Percentiles rank a stretch among this genome's conserved stretches.
Evolutionary conservation across 2,329 filamentous ascomycete genomes (phyloP).

Genomic region (Sphaerulina musiva): DNA sequence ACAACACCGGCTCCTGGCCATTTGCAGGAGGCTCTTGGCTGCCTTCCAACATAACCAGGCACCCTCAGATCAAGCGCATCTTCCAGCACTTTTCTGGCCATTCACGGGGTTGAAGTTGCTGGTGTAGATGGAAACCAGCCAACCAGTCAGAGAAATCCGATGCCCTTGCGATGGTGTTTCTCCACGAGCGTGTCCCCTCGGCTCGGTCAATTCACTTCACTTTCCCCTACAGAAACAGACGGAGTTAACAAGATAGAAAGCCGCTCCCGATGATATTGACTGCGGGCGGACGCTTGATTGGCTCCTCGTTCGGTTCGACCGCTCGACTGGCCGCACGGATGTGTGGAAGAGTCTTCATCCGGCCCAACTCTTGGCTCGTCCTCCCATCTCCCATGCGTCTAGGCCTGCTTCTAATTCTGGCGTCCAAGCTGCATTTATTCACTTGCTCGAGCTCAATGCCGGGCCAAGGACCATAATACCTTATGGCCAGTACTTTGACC

Average conservation of each 20-base stretch:
- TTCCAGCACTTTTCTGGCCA: not conserved
- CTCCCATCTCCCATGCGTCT: not conserved
- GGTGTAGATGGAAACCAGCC: not conserved
- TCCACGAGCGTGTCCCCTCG: no score
- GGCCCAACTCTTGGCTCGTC: not conserved
- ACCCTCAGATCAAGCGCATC: slow-evolving; percentile 6
- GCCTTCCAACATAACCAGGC: slow-evolving; percentile 16
- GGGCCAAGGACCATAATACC: not conserved
- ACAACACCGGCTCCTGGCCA: slow-evolving; percentile 2
- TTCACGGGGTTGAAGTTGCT: not conserved
- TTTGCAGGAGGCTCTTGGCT: slow-evolving; percentile 8
- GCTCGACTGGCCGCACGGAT: not conserved
- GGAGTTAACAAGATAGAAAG: no score
- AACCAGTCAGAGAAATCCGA: no score
- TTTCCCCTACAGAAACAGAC: no score
- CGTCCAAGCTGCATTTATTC: not conserved
- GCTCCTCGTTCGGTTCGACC: not conserved
- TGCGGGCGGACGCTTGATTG: not conserved
- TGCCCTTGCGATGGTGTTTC: no score
- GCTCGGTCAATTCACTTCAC: no score
- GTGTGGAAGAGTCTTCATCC: not conserved
- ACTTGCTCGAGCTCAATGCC: not conserved
- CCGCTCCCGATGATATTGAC: not conserved
- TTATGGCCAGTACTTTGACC: not conserved
- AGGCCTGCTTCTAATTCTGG: not conserved